Percentiles rank a stretch among this genome's conserved stretches.
Conservation (phyloP, 257 asterid species). For the Salvia rosmarinus region DNA sequence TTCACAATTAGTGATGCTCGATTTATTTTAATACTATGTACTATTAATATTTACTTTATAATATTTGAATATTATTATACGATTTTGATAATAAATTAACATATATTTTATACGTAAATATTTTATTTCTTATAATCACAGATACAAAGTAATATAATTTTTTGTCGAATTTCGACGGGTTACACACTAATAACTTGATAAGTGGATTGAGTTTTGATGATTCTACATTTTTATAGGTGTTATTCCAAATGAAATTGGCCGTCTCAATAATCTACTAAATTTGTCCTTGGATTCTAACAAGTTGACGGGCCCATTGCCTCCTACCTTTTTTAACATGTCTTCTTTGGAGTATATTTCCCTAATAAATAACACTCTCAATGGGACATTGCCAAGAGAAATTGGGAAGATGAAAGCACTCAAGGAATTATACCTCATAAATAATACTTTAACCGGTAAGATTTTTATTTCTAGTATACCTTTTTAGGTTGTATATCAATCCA, state of each 20-base stretch:
- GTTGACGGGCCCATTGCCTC: neutral
- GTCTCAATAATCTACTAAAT: neutral
- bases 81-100: no score
- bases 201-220: neutral
- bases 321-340: neutral
- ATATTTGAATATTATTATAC: no score
- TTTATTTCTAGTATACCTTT: neutral
- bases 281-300: conserved; percentile 1
- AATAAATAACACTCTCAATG: neutral
- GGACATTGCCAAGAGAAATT: conserved; percentile 2
- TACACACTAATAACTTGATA: neutral
- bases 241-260: neutral
- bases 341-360: neutral
- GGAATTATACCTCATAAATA: conserved; percentile 1
- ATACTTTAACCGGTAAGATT: neutral
- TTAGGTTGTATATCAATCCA: no score
- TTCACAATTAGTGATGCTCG: no score
- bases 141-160: no score
- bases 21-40: no score
- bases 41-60: no score
- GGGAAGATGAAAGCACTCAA: neutral
- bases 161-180: no score
- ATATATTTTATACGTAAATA: no score
- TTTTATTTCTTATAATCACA: no score
- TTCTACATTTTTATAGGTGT: neutral